A percentile compares a stretch with the other conserved stretches of the same genome.
Evolutionary conservation across 495 filamentous ascomycete species (phyloP).

Genomic region (Neurospora sp.): DNA sequence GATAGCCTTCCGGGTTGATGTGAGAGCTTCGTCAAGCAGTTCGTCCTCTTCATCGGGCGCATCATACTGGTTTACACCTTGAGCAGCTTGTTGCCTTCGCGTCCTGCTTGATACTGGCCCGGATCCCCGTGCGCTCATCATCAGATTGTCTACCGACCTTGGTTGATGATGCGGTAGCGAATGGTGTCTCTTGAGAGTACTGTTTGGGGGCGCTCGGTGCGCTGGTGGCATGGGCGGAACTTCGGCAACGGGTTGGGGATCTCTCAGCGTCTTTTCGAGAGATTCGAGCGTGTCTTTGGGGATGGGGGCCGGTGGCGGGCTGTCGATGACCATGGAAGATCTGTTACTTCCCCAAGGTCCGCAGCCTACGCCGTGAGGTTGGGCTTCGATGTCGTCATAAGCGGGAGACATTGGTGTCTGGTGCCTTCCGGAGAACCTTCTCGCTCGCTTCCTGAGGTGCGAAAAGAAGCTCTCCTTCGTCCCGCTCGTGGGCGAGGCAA

Average conservation of each 20-base stretch:
- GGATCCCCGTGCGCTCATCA: slow-evolving; percentile 38
- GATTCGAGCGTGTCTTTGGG: slow-evolving; percentile 53
- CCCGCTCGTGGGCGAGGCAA: slow-evolving; percentile 52
- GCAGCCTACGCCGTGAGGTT: slow-evolving; percentile 48
- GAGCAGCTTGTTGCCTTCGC: slow-evolving; percentile 65
- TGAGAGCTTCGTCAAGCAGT: slow-evolving; percentile 70
- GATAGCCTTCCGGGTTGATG: slow-evolving; percentile 39
- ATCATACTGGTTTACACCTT: slow-evolving; percentile 77
- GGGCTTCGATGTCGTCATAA: slow-evolving; percentile 80
- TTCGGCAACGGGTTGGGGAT: slow-evolving; percentile 55
- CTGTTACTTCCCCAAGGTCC: slow-evolving; percentile 77
- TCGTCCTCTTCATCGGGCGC: slow-evolving; percentile 96
- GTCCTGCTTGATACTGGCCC: slow-evolving; percentile 76
- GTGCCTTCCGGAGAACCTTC: slow-evolving; percentile 83
- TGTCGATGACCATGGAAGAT: slow-evolving; percentile 74
- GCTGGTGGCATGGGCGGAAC: slow-evolving; percentile 46
- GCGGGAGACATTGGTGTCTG: slow-evolving; percentile 63
- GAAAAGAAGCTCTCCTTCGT: slow-evolving; percentile 97
- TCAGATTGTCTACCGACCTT: slow-evolving; percentile 53
- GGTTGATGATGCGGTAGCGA: slow-evolving; percentile 65
- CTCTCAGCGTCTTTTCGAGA: slow-evolving; percentile 70
- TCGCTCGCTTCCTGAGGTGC: slow-evolving; percentile 86
- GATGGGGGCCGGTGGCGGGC: slow-evolving; percentile 37
- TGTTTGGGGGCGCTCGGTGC: slow-evolving; percentile 40
- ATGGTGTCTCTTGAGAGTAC: slow-evolving; percentile 55